A percentile compares a stretch with the other conserved stretches of the same genome.
These are phyloP conservation scores for Tricholoma flavovirens DNA, from an alignment of 768 basidiomycete genomes.

Conservation along the genomic window DNA sequence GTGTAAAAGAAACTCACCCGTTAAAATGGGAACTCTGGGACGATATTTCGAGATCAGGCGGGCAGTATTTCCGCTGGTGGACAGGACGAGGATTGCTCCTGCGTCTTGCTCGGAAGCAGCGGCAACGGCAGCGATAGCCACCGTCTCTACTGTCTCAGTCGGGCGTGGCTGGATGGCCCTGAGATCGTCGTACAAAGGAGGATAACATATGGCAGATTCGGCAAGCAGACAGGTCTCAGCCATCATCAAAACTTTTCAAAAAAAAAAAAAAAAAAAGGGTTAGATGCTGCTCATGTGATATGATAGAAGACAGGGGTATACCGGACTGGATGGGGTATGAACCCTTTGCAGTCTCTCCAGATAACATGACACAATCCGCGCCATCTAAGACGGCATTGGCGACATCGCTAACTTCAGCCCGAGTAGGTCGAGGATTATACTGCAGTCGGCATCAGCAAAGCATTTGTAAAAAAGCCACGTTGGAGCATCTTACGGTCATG, in stretches of 20 bases:
- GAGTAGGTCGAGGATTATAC: constrained; percentile 98
- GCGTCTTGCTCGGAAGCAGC: constrained; percentile 95
- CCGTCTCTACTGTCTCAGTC: constrained; percentile 92
- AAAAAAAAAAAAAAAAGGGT: no score
- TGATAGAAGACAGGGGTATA: constrained; percentile 27
- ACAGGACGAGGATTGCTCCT: constrained; percentile 91
- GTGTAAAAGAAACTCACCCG: constrained; percentile 46
- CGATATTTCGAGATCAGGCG: constrained; percentile 96
- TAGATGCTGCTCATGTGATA: background rate
- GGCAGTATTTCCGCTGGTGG: constrained; percentile 94
- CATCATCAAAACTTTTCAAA: constrained; percentile 87
- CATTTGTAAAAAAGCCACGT: background rate
- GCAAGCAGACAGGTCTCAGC: constrained; percentile 98
- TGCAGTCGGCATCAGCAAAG: constrained; percentile 23
- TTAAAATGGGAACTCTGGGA: constrained; percentile 90
- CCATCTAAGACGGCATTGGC: constrained; percentile 99
- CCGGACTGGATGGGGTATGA: constrained; percentile 94
- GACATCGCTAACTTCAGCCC: constrained; percentile 98
- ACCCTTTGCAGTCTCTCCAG: constrained; percentile 98
- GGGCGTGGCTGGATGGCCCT: constrained; percentile 75
- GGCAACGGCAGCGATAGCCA: constrained; percentile 93
- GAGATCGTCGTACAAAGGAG: constrained; percentile 88
- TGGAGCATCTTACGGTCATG: constrained; percentile 67
- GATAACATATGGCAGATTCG: constrained; percentile 93
- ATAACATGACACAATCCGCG: constrained; percentile 99